Evolutionary conservation across 2,329 filamentous ascomycete genomes (phyloP), one percentile per base, ranked within the genome.

Genomic region (Eutypella sp.): DNA sequence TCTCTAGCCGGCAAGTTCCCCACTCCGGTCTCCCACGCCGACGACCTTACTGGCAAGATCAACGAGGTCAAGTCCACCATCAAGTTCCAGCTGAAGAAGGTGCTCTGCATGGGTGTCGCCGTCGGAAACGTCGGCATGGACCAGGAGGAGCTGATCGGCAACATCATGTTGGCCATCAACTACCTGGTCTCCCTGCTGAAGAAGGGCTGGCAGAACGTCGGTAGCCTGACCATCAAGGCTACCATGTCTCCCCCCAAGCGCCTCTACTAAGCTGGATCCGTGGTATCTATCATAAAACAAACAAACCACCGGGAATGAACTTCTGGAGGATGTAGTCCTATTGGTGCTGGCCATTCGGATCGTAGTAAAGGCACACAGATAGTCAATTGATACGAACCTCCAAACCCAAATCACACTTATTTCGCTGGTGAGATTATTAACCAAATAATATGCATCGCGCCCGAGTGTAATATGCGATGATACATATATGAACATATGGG

Each of bases 21-120:
- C 57, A 96, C 92, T 58, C 93, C 93, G 61, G 88, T 99, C 76
- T 96, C 91, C 58, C 93, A 99, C 87, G 73, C 80, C 72, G 93
- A 99, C 70, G 92, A 97, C 72, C 85, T 99, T 61, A 80, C 76
- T 72, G 82, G 77, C 81, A 96, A 96, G 86, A 89, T 97, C 81
- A 96, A 80, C 78, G 93, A 99, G 74, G 92, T 99, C 84, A 97
- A 96, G 87, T 96, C 89, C 66, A 99, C 93, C 75, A 97, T 99
- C 87, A 99, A 99, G 87, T 99, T 99, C 87, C 91, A 99, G 84
- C 83, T 99, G 69, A 99, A 99, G 89, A 99, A 99, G 89, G 93
- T 99, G 73, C 84, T 99, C 64, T 99, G 93, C 84, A 91, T 99
- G 84, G 93, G 92, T 87, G 92, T 97, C 71, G 93, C 93, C 64